Evolutionary conservation across 2,329 filamentous ascomycete species (phyloP), one percentile per base, ranked within the genome.

Genomic region (Anthostomella pinea): DNA sequence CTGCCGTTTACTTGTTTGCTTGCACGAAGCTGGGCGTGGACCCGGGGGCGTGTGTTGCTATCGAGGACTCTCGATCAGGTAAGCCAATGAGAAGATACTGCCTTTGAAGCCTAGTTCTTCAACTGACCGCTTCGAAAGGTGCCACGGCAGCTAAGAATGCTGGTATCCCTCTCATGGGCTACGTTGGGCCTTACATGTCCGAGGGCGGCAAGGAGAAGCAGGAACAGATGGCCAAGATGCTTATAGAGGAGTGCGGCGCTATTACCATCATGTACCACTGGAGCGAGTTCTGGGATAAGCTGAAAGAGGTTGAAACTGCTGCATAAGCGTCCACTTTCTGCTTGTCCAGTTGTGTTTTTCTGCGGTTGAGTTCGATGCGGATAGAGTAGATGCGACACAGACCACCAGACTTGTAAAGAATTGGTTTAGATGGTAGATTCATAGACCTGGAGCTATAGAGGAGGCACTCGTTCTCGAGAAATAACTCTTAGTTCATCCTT

Each of bases 1-100:
- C 90, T 13, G 86, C 87, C 50, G 84, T 95, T 66, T 95, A 95
- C 70, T 66, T 88, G 47, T 76, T 83, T 62, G 85, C 89, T 15
- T 77, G 89, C 59, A 68, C 88, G 65, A 68, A 78, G 58, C 73
- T 94, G 33, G 83, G 83, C 44, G 84, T 84, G 66, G 77, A 75
- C 54, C 70, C 87, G 2, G 69, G 70, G 30, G 83, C 94, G 71
- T 81, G 77, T 49, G 73, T 95, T 20, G 85, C 89, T 16, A 78
- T 95, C 41, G 89, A 95, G 72, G 89, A 95, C 70, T 87, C 82
- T 72, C 25, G 33, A n/a, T 42, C 39, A 2, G 39, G 39, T 41
- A 18, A 35, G 37, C 26, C 8, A 18, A 6, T 23, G n/a, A n/a
- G n/a, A n/a, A n/a, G n/a, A n/a, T n/a, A n/a, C n/a, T n/a, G n/a